These are phyloP conservation scores for Caryopteris hybrid DNA, from an alignment of 305 asterid genomes.

Conservation along the genomic window DNA sequence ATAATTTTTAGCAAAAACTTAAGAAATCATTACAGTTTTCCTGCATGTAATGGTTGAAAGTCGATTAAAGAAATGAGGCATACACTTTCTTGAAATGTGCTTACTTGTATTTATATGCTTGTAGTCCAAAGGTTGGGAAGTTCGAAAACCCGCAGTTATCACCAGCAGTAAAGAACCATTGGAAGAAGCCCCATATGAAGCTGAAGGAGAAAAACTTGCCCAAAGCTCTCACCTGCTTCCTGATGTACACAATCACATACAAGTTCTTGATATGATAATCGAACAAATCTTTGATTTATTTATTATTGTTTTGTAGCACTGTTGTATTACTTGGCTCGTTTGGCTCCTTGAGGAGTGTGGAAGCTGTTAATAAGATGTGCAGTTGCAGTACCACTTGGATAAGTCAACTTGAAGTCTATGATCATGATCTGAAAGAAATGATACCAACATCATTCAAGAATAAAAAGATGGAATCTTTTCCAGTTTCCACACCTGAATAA, in stretches of 20 bases:
- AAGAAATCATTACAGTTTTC: no score
- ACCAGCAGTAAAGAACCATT: slow-evolving; percentile 42
- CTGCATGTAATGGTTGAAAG: no score
- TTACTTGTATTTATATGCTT: slow-evolving; percentile 38
- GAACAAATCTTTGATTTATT: not conserved
- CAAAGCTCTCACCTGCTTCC: slow-evolving; percentile 35
- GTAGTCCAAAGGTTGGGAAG: slow-evolving; percentile 45
- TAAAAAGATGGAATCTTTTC: not conserved
- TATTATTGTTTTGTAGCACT: not conserved
- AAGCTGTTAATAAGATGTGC: slow-evolving; percentile 49
- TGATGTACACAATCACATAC: slow-evolving; percentile 2
- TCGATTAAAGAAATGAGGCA: not conserved
- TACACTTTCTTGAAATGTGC: not conserved
- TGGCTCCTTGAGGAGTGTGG: slow-evolving; percentile 46
- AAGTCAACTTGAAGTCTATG: slow-evolving; percentile 39
- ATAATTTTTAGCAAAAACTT: no score
- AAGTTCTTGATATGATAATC: not conserved
- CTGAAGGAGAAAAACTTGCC: slow-evolving; percentile 35
- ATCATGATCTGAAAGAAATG: slow-evolving; percentile 34
- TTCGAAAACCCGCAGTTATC: slow-evolving; percentile 36
- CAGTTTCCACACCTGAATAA: not conserved
- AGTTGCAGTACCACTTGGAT: slow-evolving; percentile 54
- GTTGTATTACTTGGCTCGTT: slow-evolving; percentile 32
- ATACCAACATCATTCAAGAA: not conserved
- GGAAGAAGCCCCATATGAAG: slow-evolving; percentile 47